Percentiles rank a stretch among this genome's conserved stretches.
These are phyloP conservation scores for Murraya paniculata DNA, from an alignment of 345 rosid species.

Conservation along the genomic window DNA sequence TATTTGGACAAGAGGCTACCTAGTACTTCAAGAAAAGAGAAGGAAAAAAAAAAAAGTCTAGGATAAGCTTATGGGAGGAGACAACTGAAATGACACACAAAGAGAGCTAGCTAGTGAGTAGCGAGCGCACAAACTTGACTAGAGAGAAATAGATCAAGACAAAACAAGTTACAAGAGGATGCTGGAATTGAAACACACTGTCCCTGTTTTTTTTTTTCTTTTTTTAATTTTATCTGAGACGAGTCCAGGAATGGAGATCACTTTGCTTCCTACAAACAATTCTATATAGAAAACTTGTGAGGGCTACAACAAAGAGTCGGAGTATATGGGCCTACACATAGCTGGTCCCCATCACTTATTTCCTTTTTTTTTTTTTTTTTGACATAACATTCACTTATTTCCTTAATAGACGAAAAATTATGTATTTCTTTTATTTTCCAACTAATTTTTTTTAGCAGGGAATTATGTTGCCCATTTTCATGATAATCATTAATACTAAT, in stretches of 20 bases:
- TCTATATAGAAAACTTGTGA: neutral
- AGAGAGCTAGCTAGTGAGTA: neutral
- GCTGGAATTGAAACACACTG: conserved; percentile 1
- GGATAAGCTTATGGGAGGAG: neutral
- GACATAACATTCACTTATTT: too few relatives aligned
- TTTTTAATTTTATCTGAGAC: neutral
- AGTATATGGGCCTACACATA: conserved; percentile 2
- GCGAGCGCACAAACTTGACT: conserved; percentile 1
- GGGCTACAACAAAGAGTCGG: neutral
- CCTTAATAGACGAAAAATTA: neutral
- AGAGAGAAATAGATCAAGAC: conserved; percentile 9
- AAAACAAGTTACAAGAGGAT: conserved; percentile 5
- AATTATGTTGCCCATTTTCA: neutral
- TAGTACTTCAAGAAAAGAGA: neutral
- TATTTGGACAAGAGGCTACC: conserved; percentile 5
- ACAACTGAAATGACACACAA: conserved; percentile 3
- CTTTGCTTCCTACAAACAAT: neutral
- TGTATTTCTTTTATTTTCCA: neutral
- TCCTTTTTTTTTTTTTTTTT: too few relatives aligned
- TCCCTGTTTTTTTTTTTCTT: too few relatives aligned
- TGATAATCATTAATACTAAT: neutral
- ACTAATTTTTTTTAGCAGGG: neutral
- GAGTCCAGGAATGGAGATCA: neutral
- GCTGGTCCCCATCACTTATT: neutral
- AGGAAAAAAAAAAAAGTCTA: neutral